Evolutionary conservation across 495 filamentous ascomycete species (phyloP).

Genomic region (Penicillium macrosclerotiorum): DNA sequence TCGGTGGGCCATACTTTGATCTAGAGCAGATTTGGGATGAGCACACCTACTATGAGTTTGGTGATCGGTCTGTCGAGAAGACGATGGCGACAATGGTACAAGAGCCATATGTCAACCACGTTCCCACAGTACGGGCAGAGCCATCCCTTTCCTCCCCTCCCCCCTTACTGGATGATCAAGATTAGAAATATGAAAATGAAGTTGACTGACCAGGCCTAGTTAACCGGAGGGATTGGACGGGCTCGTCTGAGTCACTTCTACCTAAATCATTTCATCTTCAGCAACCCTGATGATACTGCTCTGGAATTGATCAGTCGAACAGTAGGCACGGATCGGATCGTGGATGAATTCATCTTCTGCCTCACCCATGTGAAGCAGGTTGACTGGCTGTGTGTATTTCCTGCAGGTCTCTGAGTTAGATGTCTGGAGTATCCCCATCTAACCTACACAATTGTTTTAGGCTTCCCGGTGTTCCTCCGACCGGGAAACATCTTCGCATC

Average conservation of each 20-base stretch:
- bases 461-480: slow-evolving; percentile 68
- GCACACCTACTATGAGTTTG: slow-evolving; percentile 47
- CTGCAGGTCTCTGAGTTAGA: slow-evolving; percentile 36
- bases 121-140: slow-evolving; percentile 43
- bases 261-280: slow-evolving; percentile 68
- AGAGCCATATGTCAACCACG: slow-evolving; percentile 59
- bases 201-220: slow-evolving; percentile 11
- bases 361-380: slow-evolving; percentile 68
- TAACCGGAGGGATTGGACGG: slow-evolving; percentile 72
- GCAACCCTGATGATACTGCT: slow-evolving; percentile 60
- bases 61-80: slow-evolving; percentile 36
- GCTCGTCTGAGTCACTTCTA: slow-evolving; percentile 66
- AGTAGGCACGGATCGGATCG: slow-evolving; percentile 54
- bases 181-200: slow-evolving; percentile 9
- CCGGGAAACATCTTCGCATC: slow-evolving; percentile 60
- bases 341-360: slow-evolving; percentile 55
- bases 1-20: slow-evolving; percentile 49
- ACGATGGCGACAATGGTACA: slow-evolving; percentile 58
- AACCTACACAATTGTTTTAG: slow-evolving; percentile 4
- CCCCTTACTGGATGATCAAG: slow-evolving; percentile 17
- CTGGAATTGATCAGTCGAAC: slow-evolving; percentile 73
- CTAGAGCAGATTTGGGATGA: slow-evolving; percentile 61
- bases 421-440: slow-evolving; percentile 17
- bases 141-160: not conserved
- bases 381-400: slow-evolving; percentile 59